Conservation (phyloP, 108 stramenopile species). For the Cyclostephanos tholiformis region DNA sequence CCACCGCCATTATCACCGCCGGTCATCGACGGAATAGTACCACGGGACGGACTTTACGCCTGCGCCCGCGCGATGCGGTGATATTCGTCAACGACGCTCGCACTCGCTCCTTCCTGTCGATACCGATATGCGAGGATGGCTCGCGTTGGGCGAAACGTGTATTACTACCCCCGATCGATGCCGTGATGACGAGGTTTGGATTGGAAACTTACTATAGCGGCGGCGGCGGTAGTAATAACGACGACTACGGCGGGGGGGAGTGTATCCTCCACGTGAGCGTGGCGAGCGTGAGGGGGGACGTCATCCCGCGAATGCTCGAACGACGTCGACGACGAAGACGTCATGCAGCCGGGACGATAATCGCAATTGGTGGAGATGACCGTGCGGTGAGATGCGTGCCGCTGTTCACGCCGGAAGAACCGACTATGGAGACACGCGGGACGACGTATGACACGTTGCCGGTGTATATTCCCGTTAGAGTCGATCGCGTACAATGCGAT, state of each 20-base stretch:
- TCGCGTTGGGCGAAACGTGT: conserved; percentile 32
- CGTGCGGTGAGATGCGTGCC: conserved; percentile 5
- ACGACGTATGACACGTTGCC: conserved; percentile 12
- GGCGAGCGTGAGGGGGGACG: conserved; percentile 43
- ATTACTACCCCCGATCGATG: conserved; percentile 38
- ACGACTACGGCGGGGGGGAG: conserved; percentile 9
- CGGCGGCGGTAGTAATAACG: background rate
- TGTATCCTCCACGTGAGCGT: conserved; percentile 46
- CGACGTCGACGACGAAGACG: background rate
- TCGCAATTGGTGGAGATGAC: background rate
- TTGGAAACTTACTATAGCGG: conserved; percentile 22
- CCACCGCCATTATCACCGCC: background rate
- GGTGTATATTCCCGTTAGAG: conserved; percentile 23
- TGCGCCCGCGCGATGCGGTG: conserved; percentile 26
- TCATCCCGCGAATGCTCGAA: conserved; percentile 27
- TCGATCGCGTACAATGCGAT: conserved; percentile 29
- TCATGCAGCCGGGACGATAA: background rate
- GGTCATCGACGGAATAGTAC: background rate
- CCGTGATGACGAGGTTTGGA: conserved; percentile 38
- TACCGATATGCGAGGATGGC: conserved; percentile 27
- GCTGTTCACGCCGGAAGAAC: conserved; percentile 14
- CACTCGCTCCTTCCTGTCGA: conserved; percentile 38
- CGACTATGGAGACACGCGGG: background rate
- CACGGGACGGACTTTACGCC: conserved; percentile 15
- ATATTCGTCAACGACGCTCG: conserved; percentile 38